These are phyloP conservation scores for Fusarium cyanostomum DNA, from an alignment of 2,329 filamentous ascomycete genomes.

Conservation along the genomic window DNA sequence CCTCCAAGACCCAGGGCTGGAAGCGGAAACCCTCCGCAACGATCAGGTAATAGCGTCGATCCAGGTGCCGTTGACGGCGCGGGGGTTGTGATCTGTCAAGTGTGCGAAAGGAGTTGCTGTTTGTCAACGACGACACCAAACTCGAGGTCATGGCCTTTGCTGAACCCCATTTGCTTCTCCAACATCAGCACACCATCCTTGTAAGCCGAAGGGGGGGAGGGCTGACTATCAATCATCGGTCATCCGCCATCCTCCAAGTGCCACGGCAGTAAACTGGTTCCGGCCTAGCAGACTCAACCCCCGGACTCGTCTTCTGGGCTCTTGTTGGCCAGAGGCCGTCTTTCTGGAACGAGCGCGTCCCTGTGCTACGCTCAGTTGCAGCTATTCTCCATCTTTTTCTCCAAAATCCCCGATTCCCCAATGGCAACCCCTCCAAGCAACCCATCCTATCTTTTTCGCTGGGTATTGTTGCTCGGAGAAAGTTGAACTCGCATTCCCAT, in stretches of 20 bases:
- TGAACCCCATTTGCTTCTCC: background rate
- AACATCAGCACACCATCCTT: background rate
- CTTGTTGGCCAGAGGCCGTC: conserved; percentile 24
- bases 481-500: background rate
- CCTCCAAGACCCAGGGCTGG: conserved; percentile 12
- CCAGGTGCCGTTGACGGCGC: conserved; percentile 22
- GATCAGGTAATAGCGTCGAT: conserved; percentile 41
- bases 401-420: conserved; percentile 33
- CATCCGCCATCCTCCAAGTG: conserved; percentile 24
- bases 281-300: conserved; percentile 9
- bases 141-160: background rate
- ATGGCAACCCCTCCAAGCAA: conserved; percentile 21
- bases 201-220: background rate
- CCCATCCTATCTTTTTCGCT: conserved; percentile 43
- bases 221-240: conserved; percentile 30
- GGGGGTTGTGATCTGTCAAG: conserved; percentile 23
- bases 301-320: conserved; percentile 10
- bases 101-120: conserved; percentile 11
- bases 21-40: conserved; percentile 21
- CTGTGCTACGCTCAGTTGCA: conserved; percentile 28
- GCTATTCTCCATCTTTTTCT: conserved; percentile 22
- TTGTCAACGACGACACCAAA: conserved; percentile 19
- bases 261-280: conserved; percentile 18
- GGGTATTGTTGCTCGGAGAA: conserved; percentile 21
- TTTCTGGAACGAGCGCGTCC: conserved; percentile 25